These are phyloP conservation scores for Luffa acutangula DNA, from an alignment of 306 rosid species.

Conservation along the genomic window DNA sequence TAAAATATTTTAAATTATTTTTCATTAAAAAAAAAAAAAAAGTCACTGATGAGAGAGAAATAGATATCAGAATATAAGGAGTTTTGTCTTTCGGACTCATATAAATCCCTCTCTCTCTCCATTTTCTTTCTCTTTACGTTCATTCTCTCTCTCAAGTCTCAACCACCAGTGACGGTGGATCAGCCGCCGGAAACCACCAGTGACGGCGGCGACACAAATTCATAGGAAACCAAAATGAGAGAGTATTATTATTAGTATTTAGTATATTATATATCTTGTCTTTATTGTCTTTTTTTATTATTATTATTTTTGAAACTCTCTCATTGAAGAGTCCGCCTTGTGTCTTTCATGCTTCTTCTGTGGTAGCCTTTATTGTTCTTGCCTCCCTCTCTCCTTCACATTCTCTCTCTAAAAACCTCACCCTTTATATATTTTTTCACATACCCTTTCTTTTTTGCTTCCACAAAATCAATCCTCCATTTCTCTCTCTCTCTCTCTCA, in stretches of 20 bases:
- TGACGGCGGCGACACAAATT: not conserved
- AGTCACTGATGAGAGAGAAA: conserved; percentile 17
- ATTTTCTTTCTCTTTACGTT: conserved; percentile 11
- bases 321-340: conserved; percentile 51
- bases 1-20: not conserved
- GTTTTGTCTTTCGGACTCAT: conserved; percentile 51
- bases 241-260: not conserved
- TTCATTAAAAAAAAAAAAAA: not conserved
- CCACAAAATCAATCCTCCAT: not conserved
- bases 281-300: not conserved
- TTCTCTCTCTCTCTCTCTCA: not conserved
- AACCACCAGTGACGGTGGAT: not conserved
- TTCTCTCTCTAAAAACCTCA: not conserved
- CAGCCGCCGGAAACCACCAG: not conserved
- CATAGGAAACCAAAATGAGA: not conserved
- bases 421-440: not conserved
- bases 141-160: not conserved
- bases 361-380: conserved; percentile 33
- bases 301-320: not conserved
- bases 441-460: not conserved
- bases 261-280: not conserved
- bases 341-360: conserved; percentile 40
- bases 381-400: conserved; percentile 17
- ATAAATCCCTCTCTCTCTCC: conserved; percentile 6
- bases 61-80: not conserved